phyloP scores from a whole-genome alignment of 148 eudicot species.

The Chenopodium formosanum region DNA sequence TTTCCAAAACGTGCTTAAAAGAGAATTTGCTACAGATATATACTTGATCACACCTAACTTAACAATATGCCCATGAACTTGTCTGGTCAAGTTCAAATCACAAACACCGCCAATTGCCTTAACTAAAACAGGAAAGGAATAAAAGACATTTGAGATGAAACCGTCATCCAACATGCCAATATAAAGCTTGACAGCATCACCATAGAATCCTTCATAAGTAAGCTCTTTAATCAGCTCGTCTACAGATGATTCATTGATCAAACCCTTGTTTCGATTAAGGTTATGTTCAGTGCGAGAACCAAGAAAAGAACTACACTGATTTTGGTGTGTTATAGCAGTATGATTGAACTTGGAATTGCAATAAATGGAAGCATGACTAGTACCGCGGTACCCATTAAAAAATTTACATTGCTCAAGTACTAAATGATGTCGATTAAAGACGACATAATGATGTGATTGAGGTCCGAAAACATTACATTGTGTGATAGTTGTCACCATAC shows the following conservation, averaged over 20 bases:
- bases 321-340: constrained; percentile 8
- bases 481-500: constrained; percentile 13
- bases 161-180: constrained; percentile 24
- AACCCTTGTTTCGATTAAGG: not conserved
- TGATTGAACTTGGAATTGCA: constrained; percentile 6
- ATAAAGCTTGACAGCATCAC: constrained; percentile 30
- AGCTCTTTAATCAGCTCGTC: constrained; percentile 28
- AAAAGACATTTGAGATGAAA: not conserved
- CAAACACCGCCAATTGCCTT: constrained; percentile 33
- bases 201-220: constrained; percentile 23
- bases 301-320: constrained; percentile 1
- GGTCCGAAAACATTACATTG: constrained; percentile 2
- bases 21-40: constrained; percentile 32
- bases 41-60: constrained; percentile 32
- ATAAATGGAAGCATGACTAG: constrained; percentile 8
- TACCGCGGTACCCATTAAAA: not conserved
- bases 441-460: constrained; percentile 10
- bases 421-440: not conserved
- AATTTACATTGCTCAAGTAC: constrained; percentile 2
- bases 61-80: constrained; percentile 35
- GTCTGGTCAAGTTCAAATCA: constrained; percentile 24
- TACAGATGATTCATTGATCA: constrained; percentile 12
- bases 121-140: constrained; percentile 31
- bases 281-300: not conserved
- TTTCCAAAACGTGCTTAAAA: constrained; percentile 36